These are phyloP conservation scores for Neurospora sp. DNA, from an alignment of 495 filamentous ascomycete species.

Conservation along the genomic window DNA sequence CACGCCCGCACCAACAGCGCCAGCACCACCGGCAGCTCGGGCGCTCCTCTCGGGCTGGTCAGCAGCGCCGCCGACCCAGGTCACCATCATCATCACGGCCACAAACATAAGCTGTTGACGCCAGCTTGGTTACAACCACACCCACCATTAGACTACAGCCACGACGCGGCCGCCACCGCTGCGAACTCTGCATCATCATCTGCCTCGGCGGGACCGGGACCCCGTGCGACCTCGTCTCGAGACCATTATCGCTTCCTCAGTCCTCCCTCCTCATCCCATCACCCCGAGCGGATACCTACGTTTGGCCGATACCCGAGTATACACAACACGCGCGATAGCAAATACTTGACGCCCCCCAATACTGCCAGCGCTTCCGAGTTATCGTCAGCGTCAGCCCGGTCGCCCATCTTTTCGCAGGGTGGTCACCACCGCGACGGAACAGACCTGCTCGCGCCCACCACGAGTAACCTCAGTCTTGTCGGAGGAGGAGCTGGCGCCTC, in stretches of 20 bases:
- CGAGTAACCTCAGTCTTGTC: constrained; percentile 9
- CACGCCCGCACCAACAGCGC: too few species aligned
- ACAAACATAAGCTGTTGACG: not conserved
- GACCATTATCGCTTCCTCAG: not conserved
- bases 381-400: constrained; percentile 19
- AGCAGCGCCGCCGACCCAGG: constrained; percentile 5
- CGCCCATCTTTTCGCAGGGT: constrained; percentile 11
- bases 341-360: constrained; percentile 10
- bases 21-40: constrained; percentile 22
- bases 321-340: constrained; percentile 20
- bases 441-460: constrained; percentile 6
- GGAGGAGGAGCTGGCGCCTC: constrained; percentile 2
- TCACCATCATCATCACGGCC: not conserved
- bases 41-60: constrained; percentile 1
- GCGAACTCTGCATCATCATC: not conserved
- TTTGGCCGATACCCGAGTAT: constrained; percentile 8
- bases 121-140: not conserved
- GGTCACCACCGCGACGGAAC: not conserved
- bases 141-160: not conserved
- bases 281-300: constrained; percentile 20
- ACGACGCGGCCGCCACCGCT: constrained; percentile 1
- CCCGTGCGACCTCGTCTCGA: not conserved
- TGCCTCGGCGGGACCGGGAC: constrained; percentile 3
- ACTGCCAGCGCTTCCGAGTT: constrained; percentile 21
- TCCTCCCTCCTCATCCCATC: constrained; percentile 2